These are phyloP conservation scores for Penicillium bovifimosum DNA, from an alignment of 495 filamentous ascomycete genomes.

Conservation along the genomic window DNA sequence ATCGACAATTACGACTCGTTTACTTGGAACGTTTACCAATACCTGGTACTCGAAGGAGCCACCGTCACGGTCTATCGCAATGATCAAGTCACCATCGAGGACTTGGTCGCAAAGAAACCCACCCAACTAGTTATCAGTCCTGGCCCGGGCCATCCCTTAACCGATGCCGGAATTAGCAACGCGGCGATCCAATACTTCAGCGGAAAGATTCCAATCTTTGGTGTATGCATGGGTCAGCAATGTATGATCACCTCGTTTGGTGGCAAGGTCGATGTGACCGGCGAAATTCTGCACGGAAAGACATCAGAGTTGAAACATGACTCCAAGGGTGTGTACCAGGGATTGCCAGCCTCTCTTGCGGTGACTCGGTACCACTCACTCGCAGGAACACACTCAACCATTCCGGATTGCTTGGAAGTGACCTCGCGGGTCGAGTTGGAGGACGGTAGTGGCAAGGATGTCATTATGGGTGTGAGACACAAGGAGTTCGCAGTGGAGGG, in stretches of 20 bases:
- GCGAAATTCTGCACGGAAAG: slow-evolving; percentile 96
- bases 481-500: slow-evolving; percentile 86
- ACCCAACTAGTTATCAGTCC: slow-evolving; percentile 95
- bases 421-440: slow-evolving; percentile 75
- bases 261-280: slow-evolving; percentile 84
- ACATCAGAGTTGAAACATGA: slow-evolving; percentile 89
- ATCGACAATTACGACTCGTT: slow-evolving; percentile 99
- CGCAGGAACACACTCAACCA: slow-evolving; percentile 82
- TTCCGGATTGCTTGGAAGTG: slow-evolving; percentile 83
- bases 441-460: slow-evolving; percentile 53
- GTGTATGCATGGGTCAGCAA: slow-evolving; percentile 98
- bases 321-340: slow-evolving; percentile 76
- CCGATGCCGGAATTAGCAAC: slow-evolving; percentile 86
- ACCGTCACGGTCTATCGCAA: slow-evolving; percentile 85
- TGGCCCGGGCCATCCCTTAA: slow-evolving; percentile 84
- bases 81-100: slow-evolving; percentile 79
- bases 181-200: slow-evolving; percentile 86
- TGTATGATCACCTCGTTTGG: slow-evolving; percentile 92
- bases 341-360: slow-evolving; percentile 67
- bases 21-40: slow-evolving; percentile 99
- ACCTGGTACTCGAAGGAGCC: slow-evolving; percentile 89
- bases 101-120: slow-evolving; percentile 73
- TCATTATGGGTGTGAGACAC: slow-evolving; percentile 97
- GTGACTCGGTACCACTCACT: slow-evolving; percentile 97
- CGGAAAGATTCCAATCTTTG: slow-evolving; percentile 95